phyloP scores from a whole-genome alignment of 2,329 filamentous ascomycete genomes.

The Trichoderma guizhouense region DNA sequence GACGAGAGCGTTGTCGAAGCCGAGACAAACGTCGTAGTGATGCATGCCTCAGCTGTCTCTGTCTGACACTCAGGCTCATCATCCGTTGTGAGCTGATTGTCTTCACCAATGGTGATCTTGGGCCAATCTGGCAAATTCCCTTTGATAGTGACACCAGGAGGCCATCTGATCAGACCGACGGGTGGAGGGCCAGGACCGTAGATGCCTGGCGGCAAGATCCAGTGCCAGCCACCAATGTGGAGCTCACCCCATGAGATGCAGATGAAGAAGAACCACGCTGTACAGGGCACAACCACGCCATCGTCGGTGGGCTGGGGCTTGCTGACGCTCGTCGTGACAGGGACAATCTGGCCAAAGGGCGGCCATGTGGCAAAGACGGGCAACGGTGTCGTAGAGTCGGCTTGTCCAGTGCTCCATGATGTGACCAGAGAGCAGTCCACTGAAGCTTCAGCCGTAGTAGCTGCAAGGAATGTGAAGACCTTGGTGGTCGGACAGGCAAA shows the following conservation, averaged over 20 bases:
- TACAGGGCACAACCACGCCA: not conserved
- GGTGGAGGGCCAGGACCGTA: not conserved
- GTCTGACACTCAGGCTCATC: not conserved
- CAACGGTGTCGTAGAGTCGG: not conserved
- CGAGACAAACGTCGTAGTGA: not conserved
- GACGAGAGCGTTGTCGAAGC: not conserved
- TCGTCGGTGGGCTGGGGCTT: not conserved
- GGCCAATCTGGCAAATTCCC: not conserved
- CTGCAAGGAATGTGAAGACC: not conserved
- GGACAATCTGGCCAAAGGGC: not conserved
- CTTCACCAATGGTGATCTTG: not conserved
- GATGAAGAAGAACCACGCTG: not conserved
- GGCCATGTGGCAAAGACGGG: not conserved
- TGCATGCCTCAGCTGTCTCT: not conserved
- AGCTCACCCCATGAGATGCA: not conserved
- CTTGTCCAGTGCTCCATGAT: not conserved
- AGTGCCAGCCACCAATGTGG: not conserved
- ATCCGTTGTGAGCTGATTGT: not conserved
- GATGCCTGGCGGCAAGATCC: not conserved
- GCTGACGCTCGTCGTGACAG: not conserved
- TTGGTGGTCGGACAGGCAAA: not conserved
- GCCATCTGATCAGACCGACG: not conserved
- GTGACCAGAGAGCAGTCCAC: not conserved
- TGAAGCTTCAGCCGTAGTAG: not conserved
- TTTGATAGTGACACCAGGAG: not conserved